These are phyloP conservation scores for Colletotrichum chlorophyti DNA, from an alignment of 2,329 filamentous ascomycete species.

Conservation along the genomic window DNA sequence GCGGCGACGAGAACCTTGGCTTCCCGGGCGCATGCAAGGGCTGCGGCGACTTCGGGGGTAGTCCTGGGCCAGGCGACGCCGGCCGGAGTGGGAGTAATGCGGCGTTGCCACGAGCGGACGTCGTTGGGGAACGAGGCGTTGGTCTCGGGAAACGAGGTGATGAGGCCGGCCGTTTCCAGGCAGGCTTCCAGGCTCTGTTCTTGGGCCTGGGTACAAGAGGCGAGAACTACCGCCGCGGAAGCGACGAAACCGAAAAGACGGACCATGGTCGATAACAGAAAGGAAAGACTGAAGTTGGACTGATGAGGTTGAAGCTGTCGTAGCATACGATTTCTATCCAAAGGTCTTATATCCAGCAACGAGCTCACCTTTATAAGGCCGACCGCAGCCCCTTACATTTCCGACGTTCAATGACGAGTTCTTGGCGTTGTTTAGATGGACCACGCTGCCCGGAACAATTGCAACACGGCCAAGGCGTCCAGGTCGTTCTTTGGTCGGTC, in stretches of 20 bases:
- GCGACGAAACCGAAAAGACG: conserved; percentile 5
- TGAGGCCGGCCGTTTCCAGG: conserved; percentile 24
- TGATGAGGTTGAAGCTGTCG: neutral
- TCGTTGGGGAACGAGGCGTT: conserved; percentile 24
- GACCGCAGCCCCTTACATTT: neutral
- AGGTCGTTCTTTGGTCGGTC: neutral
- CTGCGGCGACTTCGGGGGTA: conserved; percentile 19
- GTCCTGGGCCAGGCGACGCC: conserved; percentile 26
- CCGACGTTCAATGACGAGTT: neutral
- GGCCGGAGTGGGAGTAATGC: conserved; percentile 24
- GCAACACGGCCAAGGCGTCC: neutral
- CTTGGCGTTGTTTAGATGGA: conserved; percentile 4
- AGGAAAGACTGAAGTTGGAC: conserved; percentile 15
- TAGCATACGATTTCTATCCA: too few relatives aligned
- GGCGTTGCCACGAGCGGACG: conserved; percentile 22
- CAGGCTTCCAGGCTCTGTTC: conserved; percentile 15
- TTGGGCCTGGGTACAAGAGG: neutral
- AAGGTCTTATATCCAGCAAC: too few relatives aligned
- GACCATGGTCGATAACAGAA: conserved; percentile 1
- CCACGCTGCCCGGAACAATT: neutral
- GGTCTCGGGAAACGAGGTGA: conserved; percentile 21
- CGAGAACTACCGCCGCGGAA: conserved; percentile 4
- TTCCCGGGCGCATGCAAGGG: conserved; percentile 27
- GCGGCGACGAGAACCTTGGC: conserved; percentile 23
- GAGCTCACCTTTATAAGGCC: neutral